Base-by-base conservation (phyloP, 768 basidiomycete species). In the Tricholoma sp. region DNA sequence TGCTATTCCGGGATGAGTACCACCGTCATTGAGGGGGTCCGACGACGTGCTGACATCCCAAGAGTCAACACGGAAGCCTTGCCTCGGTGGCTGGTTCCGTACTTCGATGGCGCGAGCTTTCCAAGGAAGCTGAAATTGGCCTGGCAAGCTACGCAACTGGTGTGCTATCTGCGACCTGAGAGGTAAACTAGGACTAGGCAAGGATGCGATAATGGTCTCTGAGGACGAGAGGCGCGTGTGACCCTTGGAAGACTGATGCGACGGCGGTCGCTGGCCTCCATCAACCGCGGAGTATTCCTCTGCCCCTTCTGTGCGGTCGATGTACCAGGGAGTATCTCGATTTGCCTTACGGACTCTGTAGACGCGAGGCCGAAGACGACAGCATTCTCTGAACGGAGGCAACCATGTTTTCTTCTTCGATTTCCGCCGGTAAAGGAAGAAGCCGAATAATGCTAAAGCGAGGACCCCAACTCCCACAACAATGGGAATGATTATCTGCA, bases 11-110 rank as follows among this genome's bases (percentile, higher is more conserved):
- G 59, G 50, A 19, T 45, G 50, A 29, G 57, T 39, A 22, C 39
- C 50, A 39, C 56, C 57, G 22, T 35, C 29, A 18, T 47, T 45
- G 5, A 53, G 31, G 19, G 37, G 29, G 5, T 34, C 29, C 5
- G 51, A 60, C 41, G 59, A 59, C 18, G 62, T 43, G 27, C 61
- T 63, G 2, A 51, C 29, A 47, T 63, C 65, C 19, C 55, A 50
- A 39, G 61, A 53, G 43, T 66, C 56, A 7, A 67, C 53, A 21
- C 65, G 63, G 31, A 66, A 66, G 3, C 66, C 55, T 12, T 19
- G 31, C 5, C 53, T 37, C 27, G 60, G 63, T n/a, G 57, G 51
- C 29, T 22, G 22, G 8, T 51, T 43, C 47, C 56, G 52, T 12
- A 68, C 60, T 32, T 57, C 49, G 19, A 63, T 47, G 12, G 64